Evolutionary conservation across 2,329 filamentous ascomycete genomes (phyloP).

Genomic region (Aspergillus sp.): DNA sequence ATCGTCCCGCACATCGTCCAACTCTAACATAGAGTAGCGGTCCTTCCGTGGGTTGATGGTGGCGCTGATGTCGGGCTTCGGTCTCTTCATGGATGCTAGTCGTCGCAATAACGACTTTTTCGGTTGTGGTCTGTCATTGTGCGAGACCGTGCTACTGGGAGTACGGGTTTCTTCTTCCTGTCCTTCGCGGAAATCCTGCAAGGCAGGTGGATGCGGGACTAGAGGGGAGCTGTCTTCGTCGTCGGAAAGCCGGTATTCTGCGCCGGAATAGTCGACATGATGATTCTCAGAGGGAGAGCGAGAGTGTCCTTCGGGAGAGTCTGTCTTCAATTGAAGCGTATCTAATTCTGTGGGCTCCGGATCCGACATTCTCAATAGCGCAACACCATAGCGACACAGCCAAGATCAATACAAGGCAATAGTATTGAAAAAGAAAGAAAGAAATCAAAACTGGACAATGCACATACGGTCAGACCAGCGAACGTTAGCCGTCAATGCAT

Average conservation of each 20-base stretch:
- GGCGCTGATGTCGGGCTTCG: neutral
- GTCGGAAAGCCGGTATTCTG: neutral
- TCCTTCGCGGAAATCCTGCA: too few species aligned
- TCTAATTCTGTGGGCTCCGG: neutral
- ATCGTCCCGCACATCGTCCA: slow-evolving; percentile 6
- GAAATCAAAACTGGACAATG: neutral
- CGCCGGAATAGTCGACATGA: neutral
- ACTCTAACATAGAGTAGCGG: slow-evolving; percentile 5
- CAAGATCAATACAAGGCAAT: too few species aligned
- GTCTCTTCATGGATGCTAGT: slow-evolving; percentile 2
- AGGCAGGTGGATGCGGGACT: neutral
- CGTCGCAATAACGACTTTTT: slow-evolving; percentile 5
- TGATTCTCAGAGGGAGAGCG: neutral
- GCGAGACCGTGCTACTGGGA: too few species aligned
- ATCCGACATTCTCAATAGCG: too few species aligned
- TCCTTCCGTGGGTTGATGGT: slow-evolving; percentile 2
- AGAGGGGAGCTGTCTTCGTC: neutral
- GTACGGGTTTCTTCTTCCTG: too few species aligned
- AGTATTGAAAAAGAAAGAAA: neutral
- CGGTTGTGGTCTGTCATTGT: neutral
- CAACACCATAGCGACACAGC: too few species aligned
- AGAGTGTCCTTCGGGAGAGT: too few species aligned
- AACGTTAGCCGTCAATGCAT: neutral
- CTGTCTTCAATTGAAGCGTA: too few species aligned
- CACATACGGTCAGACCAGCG: neutral